These are phyloP conservation scores for Citeromyces nyonsensis DNA, from an alignment of 805 yeast species.

Conservation along the genomic window DNA sequence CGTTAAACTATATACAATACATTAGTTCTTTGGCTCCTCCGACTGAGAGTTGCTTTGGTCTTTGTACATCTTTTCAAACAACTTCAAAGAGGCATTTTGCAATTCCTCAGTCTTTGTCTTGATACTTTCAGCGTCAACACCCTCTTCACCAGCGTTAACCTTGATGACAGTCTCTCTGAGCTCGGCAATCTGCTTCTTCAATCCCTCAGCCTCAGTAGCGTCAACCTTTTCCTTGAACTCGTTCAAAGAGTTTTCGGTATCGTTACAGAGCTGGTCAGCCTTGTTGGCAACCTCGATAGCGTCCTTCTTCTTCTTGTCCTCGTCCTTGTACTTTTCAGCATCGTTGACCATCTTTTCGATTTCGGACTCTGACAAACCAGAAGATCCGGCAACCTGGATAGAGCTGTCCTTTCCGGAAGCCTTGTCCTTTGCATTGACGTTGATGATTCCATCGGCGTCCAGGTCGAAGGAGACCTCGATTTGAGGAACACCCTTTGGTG, in stretches of 20 bases:
- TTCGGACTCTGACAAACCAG: conserved; percentile 58
- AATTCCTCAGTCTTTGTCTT: conserved; percentile 63
- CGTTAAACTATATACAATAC: not conserved
- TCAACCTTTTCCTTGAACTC: conserved; percentile 57
- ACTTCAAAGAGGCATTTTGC: conserved; percentile 60
- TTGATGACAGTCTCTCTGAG: conserved; percentile 53
- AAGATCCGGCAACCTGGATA: conserved; percentile 54
- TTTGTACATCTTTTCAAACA: conserved; percentile 56
- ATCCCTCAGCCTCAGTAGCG: conserved; percentile 28
- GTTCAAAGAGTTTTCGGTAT: conserved; percentile 72
- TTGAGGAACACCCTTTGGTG: conserved; percentile 91
- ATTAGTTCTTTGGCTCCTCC: conserved; percentile 8
- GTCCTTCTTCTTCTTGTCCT: conserved; percentile 42
- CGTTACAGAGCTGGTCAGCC: conserved; percentile 69
- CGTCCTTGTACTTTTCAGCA: conserved; percentile 45
- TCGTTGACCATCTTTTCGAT: conserved; percentile 48
- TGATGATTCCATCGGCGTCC: conserved; percentile 87
- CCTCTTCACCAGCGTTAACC: conserved; percentile 29
- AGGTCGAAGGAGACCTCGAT: conserved; percentile 91
- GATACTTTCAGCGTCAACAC: conserved; percentile 31
- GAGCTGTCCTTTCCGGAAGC: conserved; percentile 68
- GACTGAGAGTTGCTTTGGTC: conserved; percentile 10
- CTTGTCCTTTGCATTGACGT: conserved; percentile 69
- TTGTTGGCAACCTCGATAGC: conserved; percentile 61
- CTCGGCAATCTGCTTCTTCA: conserved; percentile 36